Evolutionary conservation across 495 filamentous ascomycete species (phyloP).

Genomic region (Aspergillus diversus): DNA sequence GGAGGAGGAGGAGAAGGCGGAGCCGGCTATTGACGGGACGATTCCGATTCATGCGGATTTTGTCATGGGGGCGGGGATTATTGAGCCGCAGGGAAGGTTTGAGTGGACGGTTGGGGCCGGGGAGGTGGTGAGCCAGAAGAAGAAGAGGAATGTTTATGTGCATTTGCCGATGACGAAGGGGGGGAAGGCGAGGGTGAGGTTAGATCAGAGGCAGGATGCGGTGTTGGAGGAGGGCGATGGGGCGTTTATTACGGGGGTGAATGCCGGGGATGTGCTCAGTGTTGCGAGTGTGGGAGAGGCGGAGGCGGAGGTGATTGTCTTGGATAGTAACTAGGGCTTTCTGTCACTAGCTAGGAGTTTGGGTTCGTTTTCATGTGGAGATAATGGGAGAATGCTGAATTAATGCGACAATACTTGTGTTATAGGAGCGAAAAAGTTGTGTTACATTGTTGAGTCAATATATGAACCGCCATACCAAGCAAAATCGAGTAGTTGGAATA

Average conservation of each 20-base stretch:
- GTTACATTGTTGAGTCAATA: too few relatives aligned
- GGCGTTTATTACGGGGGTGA: slow-evolving; percentile 61
- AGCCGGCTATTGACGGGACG: slow-evolving; percentile 58
- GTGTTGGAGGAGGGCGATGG: slow-evolving; percentile 74
- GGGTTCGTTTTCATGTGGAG: not conserved
- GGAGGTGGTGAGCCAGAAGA: slow-evolving; percentile 42
- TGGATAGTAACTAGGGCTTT: slow-evolving; percentile 52
- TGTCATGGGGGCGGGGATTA: slow-evolving; percentile 72
- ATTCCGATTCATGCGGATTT: slow-evolving; percentile 83
- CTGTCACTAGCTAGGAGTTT: not conserved
- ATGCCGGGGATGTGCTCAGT: slow-evolving; percentile 60
- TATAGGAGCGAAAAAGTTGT: too few relatives aligned
- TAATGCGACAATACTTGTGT: too few relatives aligned
- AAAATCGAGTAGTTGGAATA: too few relatives aligned
- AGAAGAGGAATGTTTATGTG: slow-evolving; percentile 70
- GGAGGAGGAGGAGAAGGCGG: slow-evolving; percentile 60
- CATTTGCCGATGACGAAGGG: slow-evolving; percentile 76
- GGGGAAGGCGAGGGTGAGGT: slow-evolving; percentile 66
- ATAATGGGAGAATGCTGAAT: too few relatives aligned
- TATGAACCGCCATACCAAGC: too few relatives aligned
- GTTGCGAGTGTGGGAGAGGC: slow-evolving; percentile 68
- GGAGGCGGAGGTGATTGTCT: slow-evolving; percentile 68
- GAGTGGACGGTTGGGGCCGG: slow-evolving; percentile 64
- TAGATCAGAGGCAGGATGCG: slow-evolving; percentile 64
- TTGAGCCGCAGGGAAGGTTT: slow-evolving; percentile 56